Evolutionary conservation across 2,329 filamentous ascomycete genomes (phyloP), one percentile per base, ranked within the genome.

Genomic region (Mycogone perniciosa): DNA sequence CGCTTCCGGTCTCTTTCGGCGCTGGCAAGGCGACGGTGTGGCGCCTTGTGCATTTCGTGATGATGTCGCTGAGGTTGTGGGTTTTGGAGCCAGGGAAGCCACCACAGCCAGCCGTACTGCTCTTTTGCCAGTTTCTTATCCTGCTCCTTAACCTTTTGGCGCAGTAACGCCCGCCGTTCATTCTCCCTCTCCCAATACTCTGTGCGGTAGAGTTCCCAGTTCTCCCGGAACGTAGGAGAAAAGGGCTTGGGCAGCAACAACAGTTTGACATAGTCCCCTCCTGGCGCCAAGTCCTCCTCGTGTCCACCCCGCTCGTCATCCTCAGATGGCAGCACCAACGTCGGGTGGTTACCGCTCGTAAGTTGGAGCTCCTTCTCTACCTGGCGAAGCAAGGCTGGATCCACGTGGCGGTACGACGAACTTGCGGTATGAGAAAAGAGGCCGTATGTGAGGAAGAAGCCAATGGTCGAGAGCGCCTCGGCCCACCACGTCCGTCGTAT

Each of bases 161-260:
- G 79, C 27, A 96, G 73, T 51, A 87, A 72, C 3, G 85, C 80
- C 9, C 93, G 83, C 2, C 92, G 84, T 67, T 95, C 89, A 64
- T 99, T 99, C 67, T 99, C 93, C 54, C 85, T 85, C 60, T 96
- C 92, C 93, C 93, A 99, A 70, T 96, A 99, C 54, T 96, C 91
- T 33, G 86, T 84, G 48, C 93, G 81, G 69, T 95, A 99, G 11
- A 92, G 77, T 64, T 99, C 93, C 93, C 93, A 99, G 57, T 96
- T 95, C 67, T 97, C 91, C 20, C 93, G 81, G 63, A 99, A 99
- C 43, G 89, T 89, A 0, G 93, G 86, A 5, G 89, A 95, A 64
- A 99, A 99, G 0, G 91, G 90, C 65, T 99, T 99, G 1, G 93
- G 89, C 8, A 96, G 79, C 6, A 99, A 76, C 13, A 97, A 75